Percentiles rank a stretch among this genome's conserved stretches.
Conservation (phyloP, 2,329 filamentous ascomycete genomes). For the Colletotrichum lini region DNA sequence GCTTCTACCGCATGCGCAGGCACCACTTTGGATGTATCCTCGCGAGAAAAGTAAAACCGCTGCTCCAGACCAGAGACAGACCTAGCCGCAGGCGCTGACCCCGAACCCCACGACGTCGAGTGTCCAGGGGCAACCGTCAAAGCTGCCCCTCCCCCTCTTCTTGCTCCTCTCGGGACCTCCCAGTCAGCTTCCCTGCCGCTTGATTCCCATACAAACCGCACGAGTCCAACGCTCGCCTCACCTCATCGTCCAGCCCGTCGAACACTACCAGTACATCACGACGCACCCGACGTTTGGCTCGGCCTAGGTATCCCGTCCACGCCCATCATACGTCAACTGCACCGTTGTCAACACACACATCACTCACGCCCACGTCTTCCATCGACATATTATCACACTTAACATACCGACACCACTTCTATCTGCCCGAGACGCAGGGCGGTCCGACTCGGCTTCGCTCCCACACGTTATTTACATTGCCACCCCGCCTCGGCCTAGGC, state of each 20-base stretch:
- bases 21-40: constrained; percentile 20
- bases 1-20: constrained; percentile 29
- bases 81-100: constrained; percentile 15
- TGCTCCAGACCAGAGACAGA: constrained; percentile 3
- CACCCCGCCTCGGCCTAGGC: constrained; percentile 24
- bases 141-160: constrained; percentile 25
- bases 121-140: constrained; percentile 35
- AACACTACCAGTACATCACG: constrained; percentile 11
- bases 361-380: constrained; percentile 15
- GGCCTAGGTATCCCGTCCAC: constrained; percentile 16
- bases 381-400: constrained; percentile 10
- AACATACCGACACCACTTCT: constrained; percentile 13
- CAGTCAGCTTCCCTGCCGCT: constrained; percentile 30
- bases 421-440: constrained; percentile 22
- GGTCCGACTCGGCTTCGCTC: constrained; percentile 12
- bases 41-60: constrained; percentile 15
- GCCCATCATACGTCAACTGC: constrained; percentile 4
- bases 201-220: constrained; percentile 36
- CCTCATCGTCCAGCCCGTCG: constrained; percentile 7
- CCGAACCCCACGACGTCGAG: constrained; percentile 20
- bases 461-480: constrained; percentile 21
- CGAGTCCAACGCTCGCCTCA: constrained; percentile 19
- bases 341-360: constrained; percentile 7
- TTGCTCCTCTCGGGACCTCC: constrained; percentile 22
- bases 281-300: constrained; percentile 17